phyloP scores from a whole-genome alignment of 805 yeast genomes.

The Wickerhamiella lipophila region DNA sequence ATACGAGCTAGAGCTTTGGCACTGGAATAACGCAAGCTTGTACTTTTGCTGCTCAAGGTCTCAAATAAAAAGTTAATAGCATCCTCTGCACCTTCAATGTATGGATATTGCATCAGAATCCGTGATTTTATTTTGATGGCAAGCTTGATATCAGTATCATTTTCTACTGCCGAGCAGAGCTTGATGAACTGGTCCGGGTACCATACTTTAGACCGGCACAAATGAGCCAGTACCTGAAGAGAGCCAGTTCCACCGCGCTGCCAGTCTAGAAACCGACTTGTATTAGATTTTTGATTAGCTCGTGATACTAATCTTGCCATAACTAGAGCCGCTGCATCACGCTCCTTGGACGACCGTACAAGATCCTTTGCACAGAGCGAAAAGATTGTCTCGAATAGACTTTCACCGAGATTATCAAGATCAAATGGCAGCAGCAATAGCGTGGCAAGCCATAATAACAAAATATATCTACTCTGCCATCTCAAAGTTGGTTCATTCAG shows the following conservation, averaged over 20 bases:
- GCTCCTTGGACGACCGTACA: conserved; percentile 42
- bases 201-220: conserved; percentile 25
- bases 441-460: conserved; percentile 60
- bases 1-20: conserved; percentile 56
- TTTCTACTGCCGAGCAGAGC: conserved; percentile 14
- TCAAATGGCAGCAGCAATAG: conserved; percentile 65
- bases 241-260: conserved; percentile 25
- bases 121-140: conserved; percentile 5
- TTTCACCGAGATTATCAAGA: conserved; percentile 32
- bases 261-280: conserved; percentile 26
- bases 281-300: conserved; percentile 29
- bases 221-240: conserved; percentile 32
- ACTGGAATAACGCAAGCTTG: conserved; percentile 17
- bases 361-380: conserved; percentile 28
- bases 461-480: conserved; percentile 40
- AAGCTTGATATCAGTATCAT: background rate
- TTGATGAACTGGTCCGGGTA: conserved; percentile 13
- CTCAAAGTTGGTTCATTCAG: conserved; percentile 9
- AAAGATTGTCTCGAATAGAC: conserved; percentile 29
- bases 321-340: conserved; percentile 40
- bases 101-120: background rate
- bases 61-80: conserved; percentile 7
- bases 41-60: conserved; percentile 5
- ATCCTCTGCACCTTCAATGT: background rate
- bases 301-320: conserved; percentile 45